Evolutionary conservation across 1,139 yeast genomes (phyloP).

Genomic region (Debaryomyces nepalensis): DNA sequence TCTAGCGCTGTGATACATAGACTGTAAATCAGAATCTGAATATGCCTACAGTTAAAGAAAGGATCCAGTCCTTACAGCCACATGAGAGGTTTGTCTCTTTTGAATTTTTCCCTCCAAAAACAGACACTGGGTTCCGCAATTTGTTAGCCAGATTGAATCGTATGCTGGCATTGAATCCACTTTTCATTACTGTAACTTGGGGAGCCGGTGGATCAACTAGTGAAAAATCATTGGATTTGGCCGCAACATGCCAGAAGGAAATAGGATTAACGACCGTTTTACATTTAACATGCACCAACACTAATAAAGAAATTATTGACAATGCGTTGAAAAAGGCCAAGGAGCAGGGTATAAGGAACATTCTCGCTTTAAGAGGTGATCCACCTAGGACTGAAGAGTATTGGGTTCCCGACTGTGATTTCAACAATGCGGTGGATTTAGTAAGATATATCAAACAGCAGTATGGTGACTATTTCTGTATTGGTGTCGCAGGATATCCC

Average conservation of each 20-base stretch:
- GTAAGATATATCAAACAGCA: conserved; percentile 71
- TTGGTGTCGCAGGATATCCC: conserved; percentile 95
- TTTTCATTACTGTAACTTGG: conserved; percentile 94
- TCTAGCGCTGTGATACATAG: no score
- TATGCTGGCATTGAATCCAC: conserved; percentile 85
- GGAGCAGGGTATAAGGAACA: conserved; percentile 76
- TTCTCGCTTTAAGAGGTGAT: conserved; percentile 87
- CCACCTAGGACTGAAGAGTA: conserved; percentile 84
- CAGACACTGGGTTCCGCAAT: conserved; percentile 84
- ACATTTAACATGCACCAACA: conserved; percentile 95
- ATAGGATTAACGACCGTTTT: conserved; percentile 85
- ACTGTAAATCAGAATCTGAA: neutral
- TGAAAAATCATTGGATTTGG: conserved; percentile 81
- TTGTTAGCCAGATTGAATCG: conserved; percentile 84
- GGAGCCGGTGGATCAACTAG: conserved; percentile 98
- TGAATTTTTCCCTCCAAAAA: conserved; percentile 97
- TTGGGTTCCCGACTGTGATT: conserved; percentile 61
- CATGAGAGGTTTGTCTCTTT: conserved; percentile 76
- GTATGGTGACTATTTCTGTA: conserved; percentile 77
- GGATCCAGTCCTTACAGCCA: conserved; percentile 51
- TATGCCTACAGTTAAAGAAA: conserved; percentile 54
- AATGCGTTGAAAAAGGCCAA: conserved; percentile 77
- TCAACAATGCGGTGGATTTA: conserved; percentile 79
- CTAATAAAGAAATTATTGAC: conserved; percentile 76
- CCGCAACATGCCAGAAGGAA: conserved; percentile 74